Base-by-base conservation (phyloP, 331 rosid species). In the Malus hybrid region DNA sequence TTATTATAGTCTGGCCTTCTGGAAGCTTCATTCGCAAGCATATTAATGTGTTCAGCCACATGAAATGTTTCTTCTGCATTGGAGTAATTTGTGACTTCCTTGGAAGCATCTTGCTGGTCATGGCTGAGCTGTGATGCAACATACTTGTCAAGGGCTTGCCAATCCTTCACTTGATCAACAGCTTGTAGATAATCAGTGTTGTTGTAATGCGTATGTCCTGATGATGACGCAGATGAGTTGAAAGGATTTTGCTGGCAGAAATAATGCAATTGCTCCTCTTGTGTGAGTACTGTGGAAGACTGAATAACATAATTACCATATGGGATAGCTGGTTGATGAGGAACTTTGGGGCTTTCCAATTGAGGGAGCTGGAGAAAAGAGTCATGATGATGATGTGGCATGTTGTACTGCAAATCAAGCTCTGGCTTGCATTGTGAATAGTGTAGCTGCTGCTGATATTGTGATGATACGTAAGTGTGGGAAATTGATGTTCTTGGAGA, bases 331-430 rank as follows among this genome's bases (percentile, higher is more conserved):
- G 63, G 8, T 7, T 53, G 58, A 53, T 84, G 86, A 8, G 87
- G 83, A 62, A 85, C 46, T 68, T 68, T 89, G 22, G 96, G 97
- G 86, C 92, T 91, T 57, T 91, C 93, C 6, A 93, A 81, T 24
- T 87, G 96, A 13, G 97, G 97, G 58, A 93, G 97, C 52, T 91
- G 97, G 39, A 89, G 93, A 77, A 91, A 91, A 69, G 87, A 78
- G 12, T 84, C 92, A 46, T 75, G 80, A 53, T 72, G 81, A 5
- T 66, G 78, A 57, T 18, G 52, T 30, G 79, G 63, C 56, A 83
- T 70, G 30, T 75, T 83, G 86, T 81, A 85, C 19, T 89, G 97
- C 69, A 85, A 70, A 26, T 91, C 89, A n/a, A 83, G 79, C 79
- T 91, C 96, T 61, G 86, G 87, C 80, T 91, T 91, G 88, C 87